phyloP scores from a whole-genome alignment of 768 basidiomycete species.

The Termitomyces sp. region DNA sequence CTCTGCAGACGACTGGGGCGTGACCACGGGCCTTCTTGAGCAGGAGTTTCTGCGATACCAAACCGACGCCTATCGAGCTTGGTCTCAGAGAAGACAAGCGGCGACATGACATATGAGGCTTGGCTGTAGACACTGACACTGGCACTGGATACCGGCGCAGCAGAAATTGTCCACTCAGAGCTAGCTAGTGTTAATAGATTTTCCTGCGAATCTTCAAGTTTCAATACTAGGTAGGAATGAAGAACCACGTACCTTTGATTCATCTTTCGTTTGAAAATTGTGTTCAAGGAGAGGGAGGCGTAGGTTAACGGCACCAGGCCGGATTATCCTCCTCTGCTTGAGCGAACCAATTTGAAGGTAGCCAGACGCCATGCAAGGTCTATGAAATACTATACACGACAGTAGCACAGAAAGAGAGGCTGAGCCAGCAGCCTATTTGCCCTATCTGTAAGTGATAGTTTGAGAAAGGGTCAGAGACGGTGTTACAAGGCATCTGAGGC shows the following conservation, averaged over 20 bases:
- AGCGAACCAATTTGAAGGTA: conserved; percentile 1
- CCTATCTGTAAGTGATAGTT: neutral
- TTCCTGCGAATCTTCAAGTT: conserved; percentile 3
- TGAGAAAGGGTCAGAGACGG: neutral
- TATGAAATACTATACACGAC: neutral
- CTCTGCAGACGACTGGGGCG: neutral
- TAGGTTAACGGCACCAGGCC: conserved; percentile 10
- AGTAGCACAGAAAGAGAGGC: neutral
- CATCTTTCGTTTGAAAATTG: conserved; percentile 1
- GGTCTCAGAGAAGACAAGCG: conserved; percentile 9
- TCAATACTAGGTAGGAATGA: neutral
- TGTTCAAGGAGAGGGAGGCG: conserved; percentile 9
- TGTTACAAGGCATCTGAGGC: neutral
- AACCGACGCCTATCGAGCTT: conserved; percentile 17
- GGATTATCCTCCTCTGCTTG: conserved; percentile 2
- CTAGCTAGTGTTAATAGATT: conserved; percentile 6
- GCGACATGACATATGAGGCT: conserved; percentile 12
- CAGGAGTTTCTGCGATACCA: conserved; percentile 15
- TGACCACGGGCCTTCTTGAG: conserved; percentile 13
- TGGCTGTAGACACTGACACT: conserved; percentile 20
- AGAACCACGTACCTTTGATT: conserved; percentile 1
- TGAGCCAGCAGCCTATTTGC: conserved; percentile 13
- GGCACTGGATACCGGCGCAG: conserved; percentile 13
- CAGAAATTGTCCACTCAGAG: conserved; percentile 14
- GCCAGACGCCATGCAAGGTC: conserved; percentile 5